Evolutionary conservation across 2,329 filamentous ascomycete species (phyloP).

Genomic region (Simplicillium sp.): DNA sequence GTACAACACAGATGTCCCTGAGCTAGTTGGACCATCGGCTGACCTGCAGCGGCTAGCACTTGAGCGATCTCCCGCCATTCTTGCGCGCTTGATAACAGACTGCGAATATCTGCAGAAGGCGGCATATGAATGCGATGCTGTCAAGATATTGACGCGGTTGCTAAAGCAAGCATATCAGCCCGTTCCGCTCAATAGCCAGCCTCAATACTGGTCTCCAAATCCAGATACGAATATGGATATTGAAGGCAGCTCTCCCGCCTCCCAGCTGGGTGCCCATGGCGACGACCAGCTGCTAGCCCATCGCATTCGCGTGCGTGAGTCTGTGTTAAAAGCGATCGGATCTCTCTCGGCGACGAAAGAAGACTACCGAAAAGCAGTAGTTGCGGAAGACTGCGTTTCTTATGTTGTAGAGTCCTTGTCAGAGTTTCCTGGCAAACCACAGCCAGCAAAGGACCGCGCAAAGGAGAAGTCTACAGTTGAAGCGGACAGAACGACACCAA

Average conservation of each 20-base stretch:
- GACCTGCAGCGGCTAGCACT: conserved; percentile 33
- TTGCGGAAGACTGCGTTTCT: conserved; percentile 70
- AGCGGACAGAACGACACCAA: conserved; percentile 15
- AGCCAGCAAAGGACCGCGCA: conserved; percentile 27
- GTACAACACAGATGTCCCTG: conserved; percentile 34
- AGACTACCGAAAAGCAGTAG: conserved; percentile 70
- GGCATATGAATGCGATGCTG: conserved; percentile 56
- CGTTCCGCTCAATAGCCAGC: conserved; percentile 19
- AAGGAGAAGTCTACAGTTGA: conserved; percentile 27
- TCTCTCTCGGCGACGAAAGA: conserved; percentile 75
- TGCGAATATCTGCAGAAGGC: conserved; percentile 72
- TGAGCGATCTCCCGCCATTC: conserved; percentile 63
- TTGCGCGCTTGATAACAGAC: conserved; percentile 72
- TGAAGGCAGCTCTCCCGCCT: conserved; percentile 22
- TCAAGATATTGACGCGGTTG: conserved; percentile 35
- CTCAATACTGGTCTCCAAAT: conserved; percentile 29
- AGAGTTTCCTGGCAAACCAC: conserved; percentile 43
- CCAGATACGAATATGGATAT: conserved; percentile 22
- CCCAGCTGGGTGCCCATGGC: conserved; percentile 50
- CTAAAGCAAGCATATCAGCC: conserved; percentile 42
- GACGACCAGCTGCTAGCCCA: conserved; percentile 53
- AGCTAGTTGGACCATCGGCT: conserved; percentile 26
- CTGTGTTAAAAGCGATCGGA: conserved; percentile 68
- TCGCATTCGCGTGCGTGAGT: conserved; percentile 67
- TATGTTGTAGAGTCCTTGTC: conserved; percentile 76